phyloP scores from a whole-genome alignment of 2,329 filamentous ascomycete species.

The Aureobasidium melanogenum region DNA sequence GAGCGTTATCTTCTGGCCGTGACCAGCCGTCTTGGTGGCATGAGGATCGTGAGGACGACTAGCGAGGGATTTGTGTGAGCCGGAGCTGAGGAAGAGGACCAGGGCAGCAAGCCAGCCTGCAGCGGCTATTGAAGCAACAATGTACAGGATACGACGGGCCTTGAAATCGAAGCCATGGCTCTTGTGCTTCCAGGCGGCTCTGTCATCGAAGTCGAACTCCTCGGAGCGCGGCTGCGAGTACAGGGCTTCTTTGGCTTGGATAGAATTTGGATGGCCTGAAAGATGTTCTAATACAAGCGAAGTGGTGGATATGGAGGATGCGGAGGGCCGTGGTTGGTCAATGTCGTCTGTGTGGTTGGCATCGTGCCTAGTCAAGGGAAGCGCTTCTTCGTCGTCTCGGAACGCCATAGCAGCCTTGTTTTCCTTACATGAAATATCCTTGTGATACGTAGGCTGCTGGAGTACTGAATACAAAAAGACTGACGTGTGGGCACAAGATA shows the following conservation, averaged over 20 bases:
- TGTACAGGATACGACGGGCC: constrained; percentile 54
- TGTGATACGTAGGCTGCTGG: not conserved
- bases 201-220: constrained; percentile 45
- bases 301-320: constrained; percentile 73
- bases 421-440: not conserved
- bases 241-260: constrained; percentile 38
- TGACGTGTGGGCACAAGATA: not conserved
- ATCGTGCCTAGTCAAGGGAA: constrained; percentile 33
- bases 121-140: constrained; percentile 51
- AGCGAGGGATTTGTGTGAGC: constrained; percentile 57
- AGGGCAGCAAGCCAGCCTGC: constrained; percentile 62
- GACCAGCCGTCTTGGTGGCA: constrained; percentile 52
- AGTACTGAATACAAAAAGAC: not conserved
- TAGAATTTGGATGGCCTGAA: constrained; percentile 42
- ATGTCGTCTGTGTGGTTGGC: constrained; percentile 23
- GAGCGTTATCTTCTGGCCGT: constrained; percentile 63
- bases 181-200: constrained; percentile 36
- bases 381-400: constrained; percentile 35
- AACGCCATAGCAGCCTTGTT: not conserved
- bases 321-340: constrained; percentile 42
- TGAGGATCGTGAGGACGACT: constrained; percentile 59
- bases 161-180: constrained; percentile 49
- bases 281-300: constrained; percentile 75
- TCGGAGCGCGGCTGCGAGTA: constrained; percentile 28
- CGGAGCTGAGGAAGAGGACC: constrained; percentile 55